Evolutionary conservation across 768 basidiomycete genomes (phyloP), one percentile per base, ranked within the genome.

Genomic region (Chiua virens): DNA sequence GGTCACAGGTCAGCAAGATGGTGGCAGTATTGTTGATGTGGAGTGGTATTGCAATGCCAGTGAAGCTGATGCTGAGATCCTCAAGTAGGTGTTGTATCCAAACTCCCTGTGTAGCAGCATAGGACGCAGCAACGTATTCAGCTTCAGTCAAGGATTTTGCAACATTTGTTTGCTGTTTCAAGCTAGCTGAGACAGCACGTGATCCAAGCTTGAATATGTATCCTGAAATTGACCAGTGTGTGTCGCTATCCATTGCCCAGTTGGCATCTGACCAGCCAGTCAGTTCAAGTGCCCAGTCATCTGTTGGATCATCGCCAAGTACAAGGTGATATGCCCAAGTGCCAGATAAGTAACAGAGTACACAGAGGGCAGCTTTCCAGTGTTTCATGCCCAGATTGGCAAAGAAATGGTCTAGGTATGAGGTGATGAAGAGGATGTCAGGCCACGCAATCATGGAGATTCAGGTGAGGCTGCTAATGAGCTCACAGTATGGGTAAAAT

Each of bases 81-180:
- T 8, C 28, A 30, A 30, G 28, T 30, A 30, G 10, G 28, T 8
- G 20, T n/a, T 49, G 30, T 5, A 69, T 20, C 65, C 61, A 68
- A 2, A 57, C 23, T 0, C 52, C 49, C n/a, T 68, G 61, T 25
- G 51, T 50, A 4, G 47, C 21, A 11, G 28, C 21, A 7, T 47
- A 28, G 2, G 64, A 54, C 4, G 60, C 42, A 0, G 73, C 67
- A 28, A 73, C 66, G 52, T 77, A 76, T 53, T 78, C 73, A 5
- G 73, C 67, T 50, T 75, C 70, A 0, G 65, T 66, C 2, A 71
- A 72, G 2, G 71, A 75, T 2, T 65, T 58, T 0, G 73, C 63
- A 1, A 75, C 63, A 2, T 64, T 58, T 8, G 55, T 49, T 50
- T 75, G 74, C 35, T 71, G 69, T 38, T 57, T 58, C 5, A 66